Conservation (phyloP, 2,329 filamentous ascomycete species). For the Taxawa tesnikishii region DNA sequence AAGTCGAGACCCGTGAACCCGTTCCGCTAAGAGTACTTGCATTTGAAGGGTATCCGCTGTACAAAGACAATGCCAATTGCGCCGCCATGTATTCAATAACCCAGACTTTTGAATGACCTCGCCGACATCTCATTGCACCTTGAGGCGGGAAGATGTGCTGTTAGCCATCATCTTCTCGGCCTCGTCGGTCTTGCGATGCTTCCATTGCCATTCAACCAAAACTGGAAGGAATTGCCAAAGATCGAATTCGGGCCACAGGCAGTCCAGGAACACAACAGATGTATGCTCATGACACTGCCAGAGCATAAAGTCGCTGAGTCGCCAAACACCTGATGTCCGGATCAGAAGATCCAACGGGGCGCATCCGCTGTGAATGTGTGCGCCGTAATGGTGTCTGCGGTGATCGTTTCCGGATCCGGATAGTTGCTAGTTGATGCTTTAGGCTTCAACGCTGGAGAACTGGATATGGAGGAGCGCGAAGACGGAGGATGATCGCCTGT, state of each 20-base stretch:
- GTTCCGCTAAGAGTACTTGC: too few relatives aligned
- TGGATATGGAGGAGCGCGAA: conserved; percentile 22
- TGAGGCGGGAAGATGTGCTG: conserved; percentile 2
- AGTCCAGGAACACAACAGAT: conserved; percentile 82
- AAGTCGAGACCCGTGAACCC: too few relatives aligned
- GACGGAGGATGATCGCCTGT: conserved; percentile 20
- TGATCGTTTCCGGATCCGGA: conserved; percentile 80
- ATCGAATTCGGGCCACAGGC: conserved; percentile 92
- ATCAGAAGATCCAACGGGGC: conserved; percentile 86
- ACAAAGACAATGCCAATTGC: background rate
- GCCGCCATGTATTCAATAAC: too few relatives aligned
- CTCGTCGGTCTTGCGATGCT: conserved; percentile 31
- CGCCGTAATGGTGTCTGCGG: conserved; percentile 63
- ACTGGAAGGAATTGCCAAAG: conserved; percentile 89
- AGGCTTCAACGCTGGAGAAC: conserved; percentile 25
- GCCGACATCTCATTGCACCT: conserved; percentile 1
- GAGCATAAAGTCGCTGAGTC: conserved; percentile 94
- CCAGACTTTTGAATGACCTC: background rate
- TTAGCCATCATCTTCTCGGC: conserved; percentile 11
- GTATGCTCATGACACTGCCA: conserved; percentile 96
- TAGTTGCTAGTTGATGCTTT: conserved; percentile 26
- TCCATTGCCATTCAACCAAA: conserved; percentile 75
- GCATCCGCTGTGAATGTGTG: conserved; percentile 81
- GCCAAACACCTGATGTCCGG: conserved; percentile 82
- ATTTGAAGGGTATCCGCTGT: background rate